Percentiles rank a stretch among this genome's conserved stretches.
These are phyloP conservation scores for Vitis cinerea DNA, from an alignment of 164 flowering plant species.

Conservation along the genomic window DNA sequence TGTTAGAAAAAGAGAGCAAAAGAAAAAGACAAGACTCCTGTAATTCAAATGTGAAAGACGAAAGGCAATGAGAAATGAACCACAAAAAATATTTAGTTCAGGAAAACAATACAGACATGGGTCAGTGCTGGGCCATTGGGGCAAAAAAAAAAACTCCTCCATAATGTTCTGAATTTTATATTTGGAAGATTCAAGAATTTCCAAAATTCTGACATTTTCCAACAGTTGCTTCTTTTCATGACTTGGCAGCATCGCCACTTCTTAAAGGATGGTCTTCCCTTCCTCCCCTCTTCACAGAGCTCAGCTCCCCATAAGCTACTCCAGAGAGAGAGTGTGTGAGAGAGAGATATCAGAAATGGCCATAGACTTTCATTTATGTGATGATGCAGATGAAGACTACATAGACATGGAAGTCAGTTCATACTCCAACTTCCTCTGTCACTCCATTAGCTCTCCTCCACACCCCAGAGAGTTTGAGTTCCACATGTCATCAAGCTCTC, in stretches of 20 bases:
- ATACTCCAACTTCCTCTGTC: slow-evolving; percentile 25
- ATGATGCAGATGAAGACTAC: slow-evolving; percentile 67
- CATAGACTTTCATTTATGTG: slow-evolving; percentile 21
- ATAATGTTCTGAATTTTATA: slow-evolving; percentile 27
- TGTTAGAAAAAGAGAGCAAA: not conserved
- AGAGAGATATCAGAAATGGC: slow-evolving; percentile 25
- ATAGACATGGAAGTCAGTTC: slow-evolving; percentile 80
- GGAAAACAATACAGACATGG: slow-evolving; percentile 8
- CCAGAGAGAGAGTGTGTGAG: slow-evolving; percentile 10
- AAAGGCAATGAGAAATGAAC: slow-evolving; percentile 16
- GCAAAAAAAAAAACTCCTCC: slow-evolving; percentile 9
- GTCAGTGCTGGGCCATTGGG: slow-evolving; percentile 16
- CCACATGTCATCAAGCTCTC: slow-evolving; percentile 42
- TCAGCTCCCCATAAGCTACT: slow-evolving; percentile 13
- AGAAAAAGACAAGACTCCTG: not conserved
- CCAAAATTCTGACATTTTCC: slow-evolving; percentile 26
- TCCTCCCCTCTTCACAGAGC: slow-evolving; percentile 13
- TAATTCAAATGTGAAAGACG: not conserved
- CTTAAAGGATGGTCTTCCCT: slow-evolving; percentile 35
- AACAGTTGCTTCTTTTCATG: slow-evolving; percentile 8
- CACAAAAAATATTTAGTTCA: slow-evolving; percentile 4
- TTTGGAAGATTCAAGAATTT: slow-evolving; percentile 27
- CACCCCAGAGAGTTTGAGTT: slow-evolving; percentile 58
- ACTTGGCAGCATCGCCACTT: slow-evolving; percentile 27
- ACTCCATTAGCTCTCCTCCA: slow-evolving; percentile 22